Evolutionary conservation across 495 filamentous ascomycete genomes (phyloP), one percentile per base, ranked within the genome.

Genomic region (Tuber microsphaerosporum): DNA sequence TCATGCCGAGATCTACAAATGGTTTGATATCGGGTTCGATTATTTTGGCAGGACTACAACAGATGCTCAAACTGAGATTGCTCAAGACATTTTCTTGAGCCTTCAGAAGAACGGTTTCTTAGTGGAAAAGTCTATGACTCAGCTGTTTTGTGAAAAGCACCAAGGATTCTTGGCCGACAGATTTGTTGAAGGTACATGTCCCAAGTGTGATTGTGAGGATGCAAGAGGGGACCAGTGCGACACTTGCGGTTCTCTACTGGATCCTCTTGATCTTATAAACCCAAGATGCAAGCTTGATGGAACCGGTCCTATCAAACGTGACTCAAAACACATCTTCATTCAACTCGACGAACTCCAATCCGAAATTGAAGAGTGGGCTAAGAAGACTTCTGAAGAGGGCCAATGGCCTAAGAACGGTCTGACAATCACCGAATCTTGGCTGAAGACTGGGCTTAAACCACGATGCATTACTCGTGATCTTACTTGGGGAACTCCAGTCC

Each of bases 401-500:
- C 85, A 86, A 12, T 97, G 94, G 94, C 91, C 90, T 42, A 88
- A 87, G 71, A 97, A 97, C 81, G 91, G 91, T 2, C 85, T 84
- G 17, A 85, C 88, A 41, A 93, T 92, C 73, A 92, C 91, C 10
- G 87, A 91, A 78, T 89, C 89, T 3, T 97, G 93, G 93, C 84
- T 97, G 79, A 90, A 91, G 70, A 89, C 92, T 83, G 94, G 94
- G 6, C 84, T 97, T 77, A 90, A 93, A 82, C 89, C 90, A 42
- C 91, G 94, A 70, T 92, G 91, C 75, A 97, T 98, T 81, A 97
- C 94, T n/a, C 85, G 94, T 79, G 93, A 97, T 84, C 86, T 98
- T 71, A 93, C 90, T 84, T 97, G 94, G 94, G 94, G 94, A 80
- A 92, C 91, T 20, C 87, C 90, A 14, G 88, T 93, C 20, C 91